A percentile compares a stretch with the other conserved stretches of the same genome.
Evolutionary conservation across 2,329 filamentous ascomycete genomes (phyloP).

Genomic region (Penicillium psychrosexuale): DNA sequence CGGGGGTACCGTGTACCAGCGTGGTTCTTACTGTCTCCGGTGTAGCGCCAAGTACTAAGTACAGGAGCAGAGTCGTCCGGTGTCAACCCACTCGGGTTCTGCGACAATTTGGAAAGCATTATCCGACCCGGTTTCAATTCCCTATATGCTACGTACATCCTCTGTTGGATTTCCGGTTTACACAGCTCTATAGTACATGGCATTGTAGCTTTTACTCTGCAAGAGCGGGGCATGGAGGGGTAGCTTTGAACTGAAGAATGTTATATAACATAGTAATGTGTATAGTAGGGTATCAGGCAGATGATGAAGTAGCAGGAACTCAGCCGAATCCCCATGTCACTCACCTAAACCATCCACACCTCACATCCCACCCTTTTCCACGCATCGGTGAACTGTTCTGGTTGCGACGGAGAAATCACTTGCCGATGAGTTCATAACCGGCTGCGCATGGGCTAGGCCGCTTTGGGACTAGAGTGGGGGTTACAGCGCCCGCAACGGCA

Average conservation of each 20-base stretch:
- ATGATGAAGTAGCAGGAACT: background rate
- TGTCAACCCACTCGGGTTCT: constrained; percentile 26
- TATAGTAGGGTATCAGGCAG: background rate
- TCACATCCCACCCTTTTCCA: constrained; percentile 10
- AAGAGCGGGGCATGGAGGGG: constrained; percentile 24
- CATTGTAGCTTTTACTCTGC: constrained; percentile 4
- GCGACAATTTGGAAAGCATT: constrained; percentile 11
- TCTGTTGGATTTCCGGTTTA: background rate
- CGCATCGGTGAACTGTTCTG: constrained; percentile 29
- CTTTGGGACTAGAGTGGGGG: constrained; percentile 34
- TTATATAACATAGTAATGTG: background rate
- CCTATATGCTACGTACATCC: background rate
- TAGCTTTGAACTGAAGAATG: background rate
- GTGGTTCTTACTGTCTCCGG: constrained; percentile 14
- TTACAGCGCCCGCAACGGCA: constrained; percentile 4
- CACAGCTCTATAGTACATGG: background rate
- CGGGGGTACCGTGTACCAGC: constrained; percentile 15
- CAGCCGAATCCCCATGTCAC: constrained; percentile 1
- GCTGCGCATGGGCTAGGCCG: constrained; percentile 20
- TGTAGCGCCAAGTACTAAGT: constrained; percentile 23
- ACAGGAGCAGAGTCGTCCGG: constrained; percentile 41
- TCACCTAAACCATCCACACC: background rate
- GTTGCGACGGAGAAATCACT: constrained; percentile 21
- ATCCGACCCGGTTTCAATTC: constrained; percentile 14
- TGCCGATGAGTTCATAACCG: constrained; percentile 22